These are phyloP conservation scores for Phytomonas sp. DNA, from an alignment of 208 protist genomes.

Conservation along the genomic window DNA sequence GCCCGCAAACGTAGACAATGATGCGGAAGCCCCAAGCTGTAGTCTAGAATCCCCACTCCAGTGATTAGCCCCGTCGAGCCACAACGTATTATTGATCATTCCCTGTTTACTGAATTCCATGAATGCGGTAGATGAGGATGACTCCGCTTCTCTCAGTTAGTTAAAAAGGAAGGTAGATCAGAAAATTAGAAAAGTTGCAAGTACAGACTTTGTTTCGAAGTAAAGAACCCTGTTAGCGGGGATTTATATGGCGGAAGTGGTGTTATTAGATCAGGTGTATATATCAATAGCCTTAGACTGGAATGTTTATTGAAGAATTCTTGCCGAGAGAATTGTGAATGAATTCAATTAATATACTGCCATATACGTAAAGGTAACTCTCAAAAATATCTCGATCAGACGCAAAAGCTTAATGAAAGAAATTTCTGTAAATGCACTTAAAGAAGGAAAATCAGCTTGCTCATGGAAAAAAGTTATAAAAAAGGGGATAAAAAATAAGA, in stretches of 20 bases:
- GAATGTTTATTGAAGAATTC: background rate
- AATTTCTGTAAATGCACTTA: background rate
- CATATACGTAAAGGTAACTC: background rate
- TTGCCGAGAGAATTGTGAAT: background rate
- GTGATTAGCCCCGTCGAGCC: background rate
- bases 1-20: background rate
- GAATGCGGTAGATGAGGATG: background rate
- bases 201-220: background rate
- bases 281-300: background rate
- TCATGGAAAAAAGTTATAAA: conserved; percentile 1
- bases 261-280: background rate
- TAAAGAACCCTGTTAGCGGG: background rate
- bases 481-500: background rate
- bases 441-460: background rate
- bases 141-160: background rate
- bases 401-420: background rate
- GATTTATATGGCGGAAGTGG: background rate
- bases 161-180: background rate
- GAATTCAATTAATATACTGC: background rate
- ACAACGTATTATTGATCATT: background rate
- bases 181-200: background rate
- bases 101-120: background rate
- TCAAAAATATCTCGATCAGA: conserved; percentile 4
- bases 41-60: background rate
- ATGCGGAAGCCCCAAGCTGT: background rate